Base-by-base conservation (phyloP, 768 basidiomycete genomes). In the Mycena kentingensis region DNA sequence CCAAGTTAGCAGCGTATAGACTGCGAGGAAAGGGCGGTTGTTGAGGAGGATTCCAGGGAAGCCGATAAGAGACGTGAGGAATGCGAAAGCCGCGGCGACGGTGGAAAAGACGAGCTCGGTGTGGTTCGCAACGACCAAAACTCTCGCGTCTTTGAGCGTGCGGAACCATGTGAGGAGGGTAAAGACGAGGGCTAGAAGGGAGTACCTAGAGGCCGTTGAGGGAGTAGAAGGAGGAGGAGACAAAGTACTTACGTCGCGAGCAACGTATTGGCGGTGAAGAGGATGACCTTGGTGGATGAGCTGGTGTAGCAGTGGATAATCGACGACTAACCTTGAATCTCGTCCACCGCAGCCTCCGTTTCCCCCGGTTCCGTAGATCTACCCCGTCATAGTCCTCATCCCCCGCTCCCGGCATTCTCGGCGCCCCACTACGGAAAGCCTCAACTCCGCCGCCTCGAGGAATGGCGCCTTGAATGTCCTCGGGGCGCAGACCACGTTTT, bases 1-100 rank as follows among this genome's bases (percentile, higher is more conserved):
- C 90, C 90, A 93, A 44, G 85, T 78, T 27, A 87, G 63, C 67
- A 90, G 85, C 56, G 90, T 78, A 72, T 90, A 92, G 49, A 82
- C 70, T n/a, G 89, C 87, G 50, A 92, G 81, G 79, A 93, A 91
- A 38, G 81, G 46, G 41, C 58, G 58, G 38, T 60, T 55, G 31
- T 60, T 60, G 16, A 59, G 47, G 6, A 59, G 24, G 7, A 59
- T 69, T 12, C 70, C 64, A 22, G 71, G 66, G 3, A 48, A 58
- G 2, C 69, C 71, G 15, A 72, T 59, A 8, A 67, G 51, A 0
- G 65, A 46, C 46, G 58, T 62, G 43, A 65, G 29, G 16, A 71
- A 43, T 1, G 67, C 63, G 27, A 68, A 67, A 46, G 67, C 44
- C 22, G 70, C 68, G 28, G 72, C 72, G 49, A 69, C 67, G 26